phyloP scores from a whole-genome alignment of 177 flowering plant species.

The Telopea speciosissima region DNA sequence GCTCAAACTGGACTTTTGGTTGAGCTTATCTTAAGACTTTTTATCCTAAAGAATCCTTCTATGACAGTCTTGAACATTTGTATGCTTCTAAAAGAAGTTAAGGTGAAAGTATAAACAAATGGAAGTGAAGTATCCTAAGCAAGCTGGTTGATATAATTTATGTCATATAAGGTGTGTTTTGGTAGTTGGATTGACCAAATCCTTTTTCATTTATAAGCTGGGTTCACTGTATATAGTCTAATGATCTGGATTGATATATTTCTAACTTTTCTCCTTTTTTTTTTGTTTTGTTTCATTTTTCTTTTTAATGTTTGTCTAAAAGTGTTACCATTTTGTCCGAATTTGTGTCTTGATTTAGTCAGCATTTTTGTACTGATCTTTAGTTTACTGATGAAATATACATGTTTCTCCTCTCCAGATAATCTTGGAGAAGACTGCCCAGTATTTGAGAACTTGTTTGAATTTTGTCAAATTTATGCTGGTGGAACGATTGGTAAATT shows the following conservation, averaged over 20 bases:
- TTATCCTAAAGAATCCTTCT: too few species aligned
- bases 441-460: slow-evolving; percentile 88
- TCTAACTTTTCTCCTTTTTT: too few species aligned
- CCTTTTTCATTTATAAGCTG: neutral
- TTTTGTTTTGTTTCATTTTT: neutral
- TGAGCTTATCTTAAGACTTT: too few species aligned
- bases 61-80: too few species aligned
- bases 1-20: too few species aligned
- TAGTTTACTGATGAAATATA: neutral
- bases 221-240: neutral
- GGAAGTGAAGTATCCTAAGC: too few species aligned
- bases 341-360: neutral
- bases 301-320: neutral
- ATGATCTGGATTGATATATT: too few species aligned
- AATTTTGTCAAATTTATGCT: slow-evolving; percentile 96
- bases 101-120: too few species aligned
- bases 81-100: too few species aligned
- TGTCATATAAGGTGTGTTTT: too few species aligned
- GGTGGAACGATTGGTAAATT: slow-evolving; percentile 92
- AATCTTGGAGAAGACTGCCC: slow-evolving; percentile 98
- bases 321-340: neutral
- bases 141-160: too few species aligned
- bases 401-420: slow-evolving; percentile 39
- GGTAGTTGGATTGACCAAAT: neutral
- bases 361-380: neutral